A percentile compares a stretch with the other conserved stretches of the same genome.
These are phyloP conservation scores for Pseudogymnoascus sp. DNA, from an alignment of 2,329 filamentous ascomycete genomes.

Conservation along the genomic window DNA sequence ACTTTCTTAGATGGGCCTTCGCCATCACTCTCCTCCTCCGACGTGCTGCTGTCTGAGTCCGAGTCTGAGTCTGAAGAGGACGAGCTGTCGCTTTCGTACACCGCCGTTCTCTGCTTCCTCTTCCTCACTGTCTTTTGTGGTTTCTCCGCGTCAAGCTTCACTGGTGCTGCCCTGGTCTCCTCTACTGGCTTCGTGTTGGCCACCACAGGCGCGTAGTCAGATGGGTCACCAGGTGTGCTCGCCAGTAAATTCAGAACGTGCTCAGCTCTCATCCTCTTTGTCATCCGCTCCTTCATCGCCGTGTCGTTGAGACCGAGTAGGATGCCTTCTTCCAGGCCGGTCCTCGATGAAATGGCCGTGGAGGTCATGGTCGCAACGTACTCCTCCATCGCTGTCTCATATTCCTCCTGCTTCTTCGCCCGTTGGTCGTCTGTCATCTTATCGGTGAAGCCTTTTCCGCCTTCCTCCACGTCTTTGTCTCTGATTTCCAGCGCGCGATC, in stretches of 20 bases:
- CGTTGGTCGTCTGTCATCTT: conserved; percentile 38
- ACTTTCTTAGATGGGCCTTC: conserved; percentile 4
- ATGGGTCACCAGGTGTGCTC: conserved; percentile 27
- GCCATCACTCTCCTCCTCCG: conserved; percentile 6
- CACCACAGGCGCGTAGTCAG: neutral
- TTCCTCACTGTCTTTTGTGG: conserved; percentile 40
- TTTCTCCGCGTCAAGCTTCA: conserved; percentile 39
- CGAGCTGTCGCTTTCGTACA: conserved; percentile 21
- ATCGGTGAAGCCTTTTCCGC: conserved; percentile 40
- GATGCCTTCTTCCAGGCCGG: conserved; percentile 28
- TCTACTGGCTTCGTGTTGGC: conserved; percentile 15
- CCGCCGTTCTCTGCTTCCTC: conserved; percentile 38
- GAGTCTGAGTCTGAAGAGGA: conserved; percentile 18
- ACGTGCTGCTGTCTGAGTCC: conserved; percentile 1
- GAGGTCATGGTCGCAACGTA: conserved; percentile 26
- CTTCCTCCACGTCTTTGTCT: conserved; percentile 48
- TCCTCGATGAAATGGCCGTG: conserved; percentile 14
- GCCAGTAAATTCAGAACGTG: conserved; percentile 50
- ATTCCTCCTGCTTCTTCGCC: conserved; percentile 47
- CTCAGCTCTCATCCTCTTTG: conserved; percentile 59
- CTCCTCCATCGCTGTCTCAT: conserved; percentile 43
- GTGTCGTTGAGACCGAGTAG: conserved; percentile 35
- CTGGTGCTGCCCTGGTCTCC: conserved; percentile 26
- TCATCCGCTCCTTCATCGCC: conserved; percentile 47
- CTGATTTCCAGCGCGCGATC: conserved; percentile 59